These are phyloP conservation scores for Mortierella hygrophila DNA, from an alignment of 192 early-diverging fungal species.

Conservation along the genomic window DNA sequence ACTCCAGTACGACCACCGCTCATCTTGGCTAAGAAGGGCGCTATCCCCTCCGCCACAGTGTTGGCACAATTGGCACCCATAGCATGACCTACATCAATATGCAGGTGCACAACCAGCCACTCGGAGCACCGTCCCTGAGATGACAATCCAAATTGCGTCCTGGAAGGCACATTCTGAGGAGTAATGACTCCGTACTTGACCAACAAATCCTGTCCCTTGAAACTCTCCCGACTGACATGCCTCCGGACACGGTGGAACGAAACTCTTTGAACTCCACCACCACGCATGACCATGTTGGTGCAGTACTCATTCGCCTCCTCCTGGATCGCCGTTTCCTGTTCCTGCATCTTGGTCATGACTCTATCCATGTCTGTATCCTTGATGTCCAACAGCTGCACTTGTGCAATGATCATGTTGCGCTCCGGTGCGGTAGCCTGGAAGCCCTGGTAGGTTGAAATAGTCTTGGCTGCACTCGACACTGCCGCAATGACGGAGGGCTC, in stretches of 20 bases:
- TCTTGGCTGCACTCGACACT: conserved; percentile 84
- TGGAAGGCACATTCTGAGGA: conserved; percentile 17
- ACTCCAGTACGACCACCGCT: conserved; percentile 72
- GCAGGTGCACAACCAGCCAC: conserved; percentile 82
- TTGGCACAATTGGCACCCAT: conserved; percentile 85
- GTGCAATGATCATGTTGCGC: conserved; percentile 79
- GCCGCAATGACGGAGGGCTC: conserved; percentile 84
- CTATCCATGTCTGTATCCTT: conserved; percentile 55
- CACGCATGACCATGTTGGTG: conserved; percentile 72
- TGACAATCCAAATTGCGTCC: not conserved
- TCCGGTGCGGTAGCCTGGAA: conserved; percentile 71
- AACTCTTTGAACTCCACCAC: conserved; percentile 74
- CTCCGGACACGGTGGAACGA: conserved; percentile 62
- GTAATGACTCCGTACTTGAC: conserved; percentile 45
- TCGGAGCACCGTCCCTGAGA: conserved; percentile 39
- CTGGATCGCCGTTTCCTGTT: conserved; percentile 57
- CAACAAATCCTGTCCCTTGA: conserved; percentile 45
- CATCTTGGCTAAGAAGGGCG: conserved; percentile 68
- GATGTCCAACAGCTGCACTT: conserved; percentile 73
- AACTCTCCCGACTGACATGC: conserved; percentile 28
- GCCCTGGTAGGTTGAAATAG: conserved; percentile 66
- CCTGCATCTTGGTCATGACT: conserved; percentile 57
- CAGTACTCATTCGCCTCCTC: conserved; percentile 74
- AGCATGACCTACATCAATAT: conserved; percentile 83
- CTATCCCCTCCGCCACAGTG: conserved; percentile 77